phyloP scores from a whole-genome alignment of 1,284 basidiomycete genomes.

The Omphalotus olearius region DNA sequence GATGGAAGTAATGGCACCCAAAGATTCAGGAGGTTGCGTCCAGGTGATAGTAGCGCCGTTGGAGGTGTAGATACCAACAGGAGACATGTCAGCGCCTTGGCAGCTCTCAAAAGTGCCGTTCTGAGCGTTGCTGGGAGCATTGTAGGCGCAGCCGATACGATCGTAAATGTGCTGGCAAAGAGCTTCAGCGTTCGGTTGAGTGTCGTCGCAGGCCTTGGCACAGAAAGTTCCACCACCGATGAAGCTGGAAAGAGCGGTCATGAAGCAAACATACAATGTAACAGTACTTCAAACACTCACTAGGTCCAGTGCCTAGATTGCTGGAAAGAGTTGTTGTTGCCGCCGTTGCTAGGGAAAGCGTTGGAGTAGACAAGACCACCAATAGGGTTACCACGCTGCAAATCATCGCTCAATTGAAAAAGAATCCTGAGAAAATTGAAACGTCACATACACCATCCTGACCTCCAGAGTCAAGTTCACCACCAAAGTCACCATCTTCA shows the following conservation, averaged over 20 bases:
- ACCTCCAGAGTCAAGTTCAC: conserved; percentile 69
- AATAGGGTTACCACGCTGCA: conserved; percentile 59
- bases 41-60: conserved; percentile 41
- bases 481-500: conserved; percentile 51
- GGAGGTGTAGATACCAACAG: conserved; percentile 48
- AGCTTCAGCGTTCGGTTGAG: conserved; percentile 40
- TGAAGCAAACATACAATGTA: conserved; percentile 4
- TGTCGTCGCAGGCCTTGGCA: conserved; percentile 59
- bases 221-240: conserved; percentile 57
- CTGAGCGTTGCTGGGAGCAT: conserved; percentile 59
- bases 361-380: conserved; percentile 63
- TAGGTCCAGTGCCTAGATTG: conserved; percentile 62
- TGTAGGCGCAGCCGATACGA: conserved; percentile 66
- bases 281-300: conserved; percentile 27
- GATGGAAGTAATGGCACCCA: conserved; percentile 50
- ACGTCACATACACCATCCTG: conserved; percentile 43
- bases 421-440: not conserved
- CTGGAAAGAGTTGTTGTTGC: conserved; percentile 35
- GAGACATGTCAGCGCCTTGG: conserved; percentile 58
- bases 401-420: conserved; percentile 12
- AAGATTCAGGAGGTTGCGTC: conserved; percentile 56
- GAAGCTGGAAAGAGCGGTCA: conserved; percentile 38
- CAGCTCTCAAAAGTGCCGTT: conserved; percentile 58
- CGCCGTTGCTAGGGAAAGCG: conserved; percentile 37
- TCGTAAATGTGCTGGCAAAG: conserved; percentile 65